Evolutionary conservation across 2,329 filamentous ascomycete genomes (phyloP).

Genomic region (Fusarium hostae): DNA sequence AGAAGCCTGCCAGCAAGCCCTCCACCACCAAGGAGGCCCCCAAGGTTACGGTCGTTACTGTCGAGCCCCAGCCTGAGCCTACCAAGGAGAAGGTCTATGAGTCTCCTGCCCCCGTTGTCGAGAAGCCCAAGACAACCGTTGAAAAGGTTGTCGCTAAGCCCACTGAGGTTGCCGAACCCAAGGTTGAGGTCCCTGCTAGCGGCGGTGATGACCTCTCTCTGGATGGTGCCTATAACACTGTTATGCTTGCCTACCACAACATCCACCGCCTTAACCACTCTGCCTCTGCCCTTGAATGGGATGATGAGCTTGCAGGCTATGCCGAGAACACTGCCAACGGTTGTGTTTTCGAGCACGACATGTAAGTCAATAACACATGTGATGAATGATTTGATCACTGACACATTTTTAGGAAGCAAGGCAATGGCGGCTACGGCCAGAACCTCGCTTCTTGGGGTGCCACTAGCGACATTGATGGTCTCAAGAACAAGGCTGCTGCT

Average conservation of each 20-base stretch:
- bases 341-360: slow-evolving; percentile 81
- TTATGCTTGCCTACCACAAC: slow-evolving; percentile 81
- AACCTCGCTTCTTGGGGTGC: slow-evolving; percentile 80
- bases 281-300: slow-evolving; percentile 72
- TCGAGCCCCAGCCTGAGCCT: slow-evolving; percentile 10
- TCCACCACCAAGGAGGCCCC: slow-evolving; percentile 21
- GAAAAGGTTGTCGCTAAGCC: slow-evolving; percentile 21
- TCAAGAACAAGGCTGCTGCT: slow-evolving; percentile 66
- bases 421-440: slow-evolving; percentile 81
- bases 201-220: slow-evolving; percentile 19
- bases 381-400: slow-evolving; percentile 38
- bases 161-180: slow-evolving; percentile 20
- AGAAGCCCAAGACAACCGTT: slow-evolving; percentile 24
- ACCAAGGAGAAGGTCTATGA: slow-evolving; percentile 3
- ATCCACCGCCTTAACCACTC: slow-evolving; percentile 86
- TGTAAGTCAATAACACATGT: slow-evolving; percentile 62
- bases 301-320: slow-evolving; percentile 68
- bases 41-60: slow-evolving; percentile 24
- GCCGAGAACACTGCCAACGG: slow-evolving; percentile 71
- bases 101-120: slow-evolving; percentile 20
- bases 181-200: slow-evolving; percentile 10
- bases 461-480: slow-evolving; percentile 50
- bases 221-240: slow-evolving; percentile 48
- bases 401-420: slow-evolving; percentile 59
- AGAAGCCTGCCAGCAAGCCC: slow-evolving; percentile 27